Evolutionary conservation across 1,284 basidiomycete species (phyloP).

Genomic region (Pholiota adiposa): DNA sequence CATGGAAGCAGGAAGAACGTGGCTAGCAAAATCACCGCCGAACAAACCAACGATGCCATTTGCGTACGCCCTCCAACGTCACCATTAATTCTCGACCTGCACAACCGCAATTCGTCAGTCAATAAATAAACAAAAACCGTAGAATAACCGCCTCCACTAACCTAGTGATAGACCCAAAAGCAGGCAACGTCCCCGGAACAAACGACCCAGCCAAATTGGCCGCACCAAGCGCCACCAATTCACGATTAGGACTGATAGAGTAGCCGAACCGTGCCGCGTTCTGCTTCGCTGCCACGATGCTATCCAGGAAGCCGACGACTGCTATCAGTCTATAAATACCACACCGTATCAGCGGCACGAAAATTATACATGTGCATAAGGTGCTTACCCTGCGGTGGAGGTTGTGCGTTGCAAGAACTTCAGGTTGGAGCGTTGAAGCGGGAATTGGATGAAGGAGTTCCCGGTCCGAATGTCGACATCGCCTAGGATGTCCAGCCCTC

Average conservation of each 20-base stretch:
- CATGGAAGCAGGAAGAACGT: constrained; percentile 87
- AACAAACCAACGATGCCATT: constrained; percentile 85
- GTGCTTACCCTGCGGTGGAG: constrained; percentile 74
- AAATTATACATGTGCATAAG: not conserved
- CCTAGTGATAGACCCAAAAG: constrained; percentile 89
- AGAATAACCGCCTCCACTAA: constrained; percentile 25
- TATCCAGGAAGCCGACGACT: constrained; percentile 80
- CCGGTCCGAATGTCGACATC: constrained; percentile 67
- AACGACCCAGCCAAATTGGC: constrained; percentile 82
- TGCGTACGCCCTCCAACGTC: constrained; percentile 88
- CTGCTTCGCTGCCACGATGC: constrained; percentile 87
- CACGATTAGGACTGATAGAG: constrained; percentile 89
- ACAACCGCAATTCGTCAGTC: not conserved
- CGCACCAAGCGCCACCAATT: constrained; percentile 86
- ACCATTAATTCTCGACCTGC: constrained; percentile 82
- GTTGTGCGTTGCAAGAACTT: constrained; percentile 76
- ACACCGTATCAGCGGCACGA: not conserved
- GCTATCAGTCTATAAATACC: constrained; percentile 60
- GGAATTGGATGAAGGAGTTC: constrained; percentile 67
- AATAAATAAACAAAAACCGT: not conserved
- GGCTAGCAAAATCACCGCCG: constrained; percentile 74
- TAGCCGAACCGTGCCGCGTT: constrained; percentile 84
- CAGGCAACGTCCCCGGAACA: constrained; percentile 85
- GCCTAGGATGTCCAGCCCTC: constrained; percentile 85
- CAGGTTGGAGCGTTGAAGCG: constrained; percentile 61